Evolutionary conservation across 495 filamentous ascomycete species (phyloP).

Genomic region (Schizothecium vesticola): DNA sequence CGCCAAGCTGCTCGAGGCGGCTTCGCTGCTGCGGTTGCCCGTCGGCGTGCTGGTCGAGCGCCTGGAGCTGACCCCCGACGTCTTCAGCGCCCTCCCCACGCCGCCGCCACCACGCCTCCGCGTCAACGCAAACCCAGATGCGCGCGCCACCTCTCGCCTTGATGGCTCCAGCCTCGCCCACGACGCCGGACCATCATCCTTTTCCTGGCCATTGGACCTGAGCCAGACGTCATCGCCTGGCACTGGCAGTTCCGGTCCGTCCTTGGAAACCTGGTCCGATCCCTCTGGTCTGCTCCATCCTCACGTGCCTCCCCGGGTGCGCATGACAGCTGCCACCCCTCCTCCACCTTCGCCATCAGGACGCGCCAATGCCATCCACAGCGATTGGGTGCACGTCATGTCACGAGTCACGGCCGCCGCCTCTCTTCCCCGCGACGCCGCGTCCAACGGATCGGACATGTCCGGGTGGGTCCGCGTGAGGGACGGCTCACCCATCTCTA

Average conservation of each 20-base stretch:
- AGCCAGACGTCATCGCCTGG: background rate
- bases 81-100: background rate
- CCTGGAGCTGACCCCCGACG: conserved; percentile 10
- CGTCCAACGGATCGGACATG: background rate
- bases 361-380: background rate
- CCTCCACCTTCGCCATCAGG: background rate
- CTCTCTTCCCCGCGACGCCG: background rate
- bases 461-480: background rate
- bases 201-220: background rate
- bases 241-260: background rate
- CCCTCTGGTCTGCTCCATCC: background rate
- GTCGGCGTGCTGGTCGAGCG: conserved; percentile 11
- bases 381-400: background rate
- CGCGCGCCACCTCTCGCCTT: background rate
- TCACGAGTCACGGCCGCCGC: background rate
- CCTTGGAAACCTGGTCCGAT: background rate
- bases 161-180: background rate
- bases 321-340: background rate
- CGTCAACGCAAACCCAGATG: background rate
- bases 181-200: background rate
- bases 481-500: background rate
- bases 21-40: conserved; percentile 10
- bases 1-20: conserved; percentile 12
- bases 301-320: background rate
- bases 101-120: background rate